Evolutionary conservation across 2,329 filamentous ascomycete species (phyloP).

Genomic region (Colletotrichum orbiculare): DNA sequence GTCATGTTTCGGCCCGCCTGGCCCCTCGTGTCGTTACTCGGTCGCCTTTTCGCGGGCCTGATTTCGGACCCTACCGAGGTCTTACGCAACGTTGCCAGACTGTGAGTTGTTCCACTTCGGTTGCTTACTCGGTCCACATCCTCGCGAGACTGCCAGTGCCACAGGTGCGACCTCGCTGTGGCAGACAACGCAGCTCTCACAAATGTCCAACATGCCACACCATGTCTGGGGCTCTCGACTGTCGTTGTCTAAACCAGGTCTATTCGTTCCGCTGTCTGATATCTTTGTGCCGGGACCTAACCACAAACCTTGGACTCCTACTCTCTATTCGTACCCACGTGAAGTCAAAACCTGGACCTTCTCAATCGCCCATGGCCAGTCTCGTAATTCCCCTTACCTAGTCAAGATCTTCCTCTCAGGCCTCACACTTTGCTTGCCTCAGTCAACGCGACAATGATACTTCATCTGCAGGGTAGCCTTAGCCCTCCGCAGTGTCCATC

Average conservation of each 20-base stretch:
- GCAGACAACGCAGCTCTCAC: too few relatives aligned
- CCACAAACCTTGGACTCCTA: not conserved
- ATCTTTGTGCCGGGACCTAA: not conserved
- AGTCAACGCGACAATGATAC: not conserved
- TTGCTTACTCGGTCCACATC: too few relatives aligned
- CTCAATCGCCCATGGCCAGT: not conserved
- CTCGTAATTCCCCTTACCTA: constrained; percentile 3
- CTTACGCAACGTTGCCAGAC: too few relatives aligned
- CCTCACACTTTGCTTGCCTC: not conserved
- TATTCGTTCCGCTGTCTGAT: constrained; percentile 10
- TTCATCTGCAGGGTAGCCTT: not conserved
- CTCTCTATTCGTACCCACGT: too few relatives aligned
- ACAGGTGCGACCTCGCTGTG: too few relatives aligned
- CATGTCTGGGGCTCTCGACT: too few relatives aligned
- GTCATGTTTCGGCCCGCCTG: not conserved
- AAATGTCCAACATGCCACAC: too few relatives aligned
- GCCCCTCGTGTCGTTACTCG: not conserved
- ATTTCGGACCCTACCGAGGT: too few relatives aligned
- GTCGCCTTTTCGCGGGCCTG: too few relatives aligned
- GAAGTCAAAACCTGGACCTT: not conserved
- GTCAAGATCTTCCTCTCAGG: not conserved
- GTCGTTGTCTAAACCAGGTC: constrained; percentile 4
- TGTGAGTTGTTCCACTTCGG: too few relatives aligned
- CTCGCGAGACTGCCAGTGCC: too few relatives aligned
- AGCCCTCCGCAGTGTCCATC: constrained; percentile 59